These are phyloP conservation scores for Neophaeococcomyces mojaviensis DNA, from an alignment of 2,329 filamentous ascomycete genomes.

Conservation along the genomic window DNA sequence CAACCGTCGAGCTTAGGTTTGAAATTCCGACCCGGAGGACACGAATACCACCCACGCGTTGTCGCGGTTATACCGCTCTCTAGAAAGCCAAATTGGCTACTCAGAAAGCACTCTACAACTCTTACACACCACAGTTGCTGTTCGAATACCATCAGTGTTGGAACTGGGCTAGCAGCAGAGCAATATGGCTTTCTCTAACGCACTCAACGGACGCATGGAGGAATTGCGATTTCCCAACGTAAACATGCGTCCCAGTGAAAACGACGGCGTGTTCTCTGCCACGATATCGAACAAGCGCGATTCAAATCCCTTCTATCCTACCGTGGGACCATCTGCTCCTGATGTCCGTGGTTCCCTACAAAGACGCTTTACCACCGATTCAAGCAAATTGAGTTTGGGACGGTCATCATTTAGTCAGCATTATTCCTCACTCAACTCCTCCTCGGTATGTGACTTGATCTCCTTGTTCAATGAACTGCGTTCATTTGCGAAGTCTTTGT, in stretches of 20 bases:
- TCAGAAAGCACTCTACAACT: no score
- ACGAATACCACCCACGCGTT: no score
- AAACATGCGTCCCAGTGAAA: slow-evolving; percentile 61
- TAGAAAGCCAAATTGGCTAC: no score
- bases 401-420: slow-evolving; percentile 22
- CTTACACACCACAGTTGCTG: no score
- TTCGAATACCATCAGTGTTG: no score
- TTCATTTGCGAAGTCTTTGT: slow-evolving; percentile 4
- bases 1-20: no score
- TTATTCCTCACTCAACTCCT: slow-evolving; percentile 23
- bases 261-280: slow-evolving; percentile 66
- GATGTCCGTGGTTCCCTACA: slow-evolving; percentile 73
- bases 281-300: slow-evolving; percentile 65
- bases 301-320: slow-evolving; percentile 57
- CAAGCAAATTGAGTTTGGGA: slow-evolving; percentile 58
- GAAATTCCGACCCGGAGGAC: no score
- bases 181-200: slow-evolving; percentile 59
- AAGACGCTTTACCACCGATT: slow-evolving; percentile 89
- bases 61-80: no score
- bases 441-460: slow-evolving; percentile 18
- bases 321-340: slow-evolving; percentile 46
- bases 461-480: background rate
- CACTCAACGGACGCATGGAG: slow-evolving; percentile 62
- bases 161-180: background rate
- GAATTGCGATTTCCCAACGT: slow-evolving; percentile 71